These are phyloP conservation scores for Brassica carinata DNA, from an alignment of 345 rosid genomes.

Conservation along the genomic window DNA sequence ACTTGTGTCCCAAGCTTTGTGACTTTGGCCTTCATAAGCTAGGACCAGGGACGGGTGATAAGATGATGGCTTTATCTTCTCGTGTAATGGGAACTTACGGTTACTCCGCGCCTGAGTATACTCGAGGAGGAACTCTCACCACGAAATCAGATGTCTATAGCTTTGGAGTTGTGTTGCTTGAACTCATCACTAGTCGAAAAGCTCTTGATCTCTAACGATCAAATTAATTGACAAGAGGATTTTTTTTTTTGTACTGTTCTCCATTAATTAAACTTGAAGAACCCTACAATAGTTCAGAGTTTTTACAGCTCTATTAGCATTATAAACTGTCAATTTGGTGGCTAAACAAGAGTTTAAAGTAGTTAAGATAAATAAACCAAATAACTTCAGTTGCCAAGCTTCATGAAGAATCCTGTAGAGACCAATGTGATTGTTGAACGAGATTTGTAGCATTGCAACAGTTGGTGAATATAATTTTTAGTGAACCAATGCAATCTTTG, in stretches of 20 bases:
- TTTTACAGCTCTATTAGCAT: neutral
- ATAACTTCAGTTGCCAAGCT: neutral
- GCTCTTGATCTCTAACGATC: constrained; percentile 46
- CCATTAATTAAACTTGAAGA: neutral
- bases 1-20: constrained; percentile 55
- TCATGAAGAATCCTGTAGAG: neutral
- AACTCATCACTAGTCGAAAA: constrained; percentile 69
- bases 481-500: too few relatives aligned
- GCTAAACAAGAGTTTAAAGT: neutral
- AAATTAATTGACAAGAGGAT: too few relatives aligned
- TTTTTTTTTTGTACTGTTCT: neutral
- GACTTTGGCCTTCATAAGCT: constrained; percentile 69
- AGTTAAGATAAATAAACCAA: neutral
- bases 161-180: constrained; percentile 77
- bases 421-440: too few relatives aligned
- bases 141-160: constrained; percentile 73
- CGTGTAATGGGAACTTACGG: constrained; percentile 79
- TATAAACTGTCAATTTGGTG: neutral
- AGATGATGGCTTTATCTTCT: constrained; percentile 44
- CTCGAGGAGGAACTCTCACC: constrained; percentile 57
- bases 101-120: constrained; percentile 76
- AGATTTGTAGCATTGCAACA: too few relatives aligned
- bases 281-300: neutral
- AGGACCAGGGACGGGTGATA: constrained; percentile 48
- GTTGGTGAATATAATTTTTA: too few relatives aligned